Conservation (phyloP, 306 rosid genomes). For the Citrullus amarus region DNA sequence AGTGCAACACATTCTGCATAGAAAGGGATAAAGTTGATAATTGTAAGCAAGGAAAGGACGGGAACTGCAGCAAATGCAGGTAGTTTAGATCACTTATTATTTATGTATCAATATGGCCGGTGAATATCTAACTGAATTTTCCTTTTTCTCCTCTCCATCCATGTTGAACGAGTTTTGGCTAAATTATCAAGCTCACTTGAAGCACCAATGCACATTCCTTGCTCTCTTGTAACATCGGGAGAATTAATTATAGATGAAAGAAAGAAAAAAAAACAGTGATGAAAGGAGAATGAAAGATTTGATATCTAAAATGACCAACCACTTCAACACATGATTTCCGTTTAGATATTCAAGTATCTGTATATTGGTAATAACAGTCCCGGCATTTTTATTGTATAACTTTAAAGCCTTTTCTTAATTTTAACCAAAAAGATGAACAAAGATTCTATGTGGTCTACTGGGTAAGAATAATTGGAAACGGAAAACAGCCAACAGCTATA, state of each 20-base stretch:
- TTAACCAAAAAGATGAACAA: background rate
- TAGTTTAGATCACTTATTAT: background rate
- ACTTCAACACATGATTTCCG: background rate
- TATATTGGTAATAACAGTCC: background rate
- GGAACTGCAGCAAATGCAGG: background rate
- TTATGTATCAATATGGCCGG: background rate
- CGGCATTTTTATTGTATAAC: background rate
- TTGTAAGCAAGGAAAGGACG: background rate
- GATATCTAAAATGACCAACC: background rate
- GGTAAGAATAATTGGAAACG: background rate
- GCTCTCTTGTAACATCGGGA: background rate
- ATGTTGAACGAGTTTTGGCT: background rate
- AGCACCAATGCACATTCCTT: background rate
- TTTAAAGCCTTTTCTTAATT: background rate
- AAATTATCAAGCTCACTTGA: background rate
- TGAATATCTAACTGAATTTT: background rate
- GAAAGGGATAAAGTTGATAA: background rate
- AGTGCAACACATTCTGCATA: constrained; percentile 33
- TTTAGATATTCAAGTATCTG: background rate
- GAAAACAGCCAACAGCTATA: background rate
- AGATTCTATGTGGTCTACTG: background rate
- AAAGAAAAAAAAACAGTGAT: background rate
- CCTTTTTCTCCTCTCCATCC: background rate
- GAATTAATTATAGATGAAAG: background rate
- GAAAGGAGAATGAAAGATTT: background rate